Evolutionary conservation across 1,284 basidiomycete genomes (phyloP).

Genomic region (Tilletiaria anomala): DNA sequence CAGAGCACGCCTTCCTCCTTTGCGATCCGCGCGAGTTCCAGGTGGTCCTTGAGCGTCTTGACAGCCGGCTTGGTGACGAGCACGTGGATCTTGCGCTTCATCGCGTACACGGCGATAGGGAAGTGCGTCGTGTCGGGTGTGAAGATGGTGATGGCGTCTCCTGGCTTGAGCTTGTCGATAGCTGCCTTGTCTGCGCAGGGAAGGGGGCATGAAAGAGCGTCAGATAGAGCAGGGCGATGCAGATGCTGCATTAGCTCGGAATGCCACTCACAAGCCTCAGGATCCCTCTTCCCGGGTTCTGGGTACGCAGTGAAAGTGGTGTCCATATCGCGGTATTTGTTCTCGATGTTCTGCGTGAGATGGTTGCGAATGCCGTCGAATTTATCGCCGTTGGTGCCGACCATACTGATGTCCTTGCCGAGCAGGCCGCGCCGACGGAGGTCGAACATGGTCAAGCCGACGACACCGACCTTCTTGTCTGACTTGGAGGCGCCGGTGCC

Average conservation of each 20-base stretch:
- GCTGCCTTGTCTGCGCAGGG: slow-evolving; percentile 58
- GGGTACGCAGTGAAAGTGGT: slow-evolving; percentile 68
- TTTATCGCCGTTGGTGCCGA: slow-evolving; percentile 65
- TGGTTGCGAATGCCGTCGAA: slow-evolving; percentile 71
- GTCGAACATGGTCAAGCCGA: slow-evolving; percentile 77
- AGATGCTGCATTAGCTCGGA: neutral
- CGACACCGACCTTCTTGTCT: slow-evolving; percentile 77
- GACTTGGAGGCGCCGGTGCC: slow-evolving; percentile 76
- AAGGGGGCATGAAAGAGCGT: neutral
- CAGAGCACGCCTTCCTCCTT: slow-evolving; percentile 66
- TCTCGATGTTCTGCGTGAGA: slow-evolving; percentile 64
- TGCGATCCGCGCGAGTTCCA: slow-evolving; percentile 58
- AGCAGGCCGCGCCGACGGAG: slow-evolving; percentile 71
- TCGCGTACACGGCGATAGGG: slow-evolving; percentile 67
- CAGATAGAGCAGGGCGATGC: neutral
- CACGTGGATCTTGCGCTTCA: slow-evolving; percentile 68
- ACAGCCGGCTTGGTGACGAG: slow-evolving; percentile 85
- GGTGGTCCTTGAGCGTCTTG: slow-evolving; percentile 67
- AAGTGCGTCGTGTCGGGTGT: slow-evolving; percentile 66
- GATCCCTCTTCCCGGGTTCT: slow-evolving; percentile 53
- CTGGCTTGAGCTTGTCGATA: slow-evolving; percentile 61
- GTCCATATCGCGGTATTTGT: slow-evolving; percentile 73
- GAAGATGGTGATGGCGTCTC: slow-evolving; percentile 74
- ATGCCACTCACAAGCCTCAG: slow-evolving; percentile 58
- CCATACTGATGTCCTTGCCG: slow-evolving; percentile 55